Base-by-base conservation (phyloP, 192 early-diverging fungal species). In the Coemansia guatemalensis region DNA sequence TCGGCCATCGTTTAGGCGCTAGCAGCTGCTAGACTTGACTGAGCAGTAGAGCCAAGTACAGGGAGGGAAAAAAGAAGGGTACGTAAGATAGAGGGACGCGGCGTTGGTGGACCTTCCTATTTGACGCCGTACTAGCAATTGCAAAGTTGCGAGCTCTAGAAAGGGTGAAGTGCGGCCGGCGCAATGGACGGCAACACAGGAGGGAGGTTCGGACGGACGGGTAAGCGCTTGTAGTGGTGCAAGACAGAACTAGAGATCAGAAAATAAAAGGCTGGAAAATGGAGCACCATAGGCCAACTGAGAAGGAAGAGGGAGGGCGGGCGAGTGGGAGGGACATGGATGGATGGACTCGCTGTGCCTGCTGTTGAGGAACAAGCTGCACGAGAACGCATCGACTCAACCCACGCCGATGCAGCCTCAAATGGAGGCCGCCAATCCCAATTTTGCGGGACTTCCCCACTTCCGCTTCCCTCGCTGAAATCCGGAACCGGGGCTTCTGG, bases 1-100 rank as follows among this genome's bases (percentile, higher is more conserved):
- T 72, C 70, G 59, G 70, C 41, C 70, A 72, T 72, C 39, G 53
- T 24, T 54, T 47, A 11, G 55, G 49, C 9, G 39, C 39, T 44
- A 44, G 39, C 14, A 17, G 39, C 39, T 44, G 39, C 39, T 44
- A 44, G 12, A 14, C 9, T 17, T 44, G 39, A 3, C 14, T 44
- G 12, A 14, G 39, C 39, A 44, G 39, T 44, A 44, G 8, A 52
- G 2, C 51, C 51, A 52, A 26, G 51, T 18, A 23, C 23, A 8
- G 51, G 51, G 51, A 52, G 14, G 51, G 51, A 23, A 26, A 9
- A 17, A 17, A 26, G 20, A 14, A 23, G 51, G 25, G 51, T 52
- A 26, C 21, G 51, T 44, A 8, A 26, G 51, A 26, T 8, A 26
- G 25, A 22, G 25, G 51, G 8, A 26, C 0, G 51, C 7, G 22